Evolutionary conservation across 331 rosid genomes (phyloP), one percentile per base, ranked within the genome.

Genomic region (Rosa hybrid): DNA sequence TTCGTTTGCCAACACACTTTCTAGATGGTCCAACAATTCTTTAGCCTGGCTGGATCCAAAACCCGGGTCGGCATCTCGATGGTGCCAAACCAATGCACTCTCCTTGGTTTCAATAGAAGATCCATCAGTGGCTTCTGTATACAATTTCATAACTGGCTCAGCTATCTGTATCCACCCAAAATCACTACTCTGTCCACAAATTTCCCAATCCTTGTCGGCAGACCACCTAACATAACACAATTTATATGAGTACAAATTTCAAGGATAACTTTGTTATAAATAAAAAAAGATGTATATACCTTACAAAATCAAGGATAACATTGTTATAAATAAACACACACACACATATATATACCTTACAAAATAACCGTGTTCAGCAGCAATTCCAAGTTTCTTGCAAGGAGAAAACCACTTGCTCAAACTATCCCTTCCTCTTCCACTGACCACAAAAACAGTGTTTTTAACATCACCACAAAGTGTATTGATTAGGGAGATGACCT

Each of bases 61-160:
- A 81, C 72, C 88, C 9, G 86, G 86, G 68, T 87, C 90, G 3
- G 89, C 90, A 78, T 87, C 90, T 23, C 74, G 87, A 71, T 87
- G 87, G 78, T 87, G 90, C 90, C 90, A 81, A 23, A 87, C 90
- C 76, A 87, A 78, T 48, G 87, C 90, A 78, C 90, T 87, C 84
- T 87, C 90, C 78, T 87, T 87, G 42, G 78, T 78, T 83, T 87
- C 90, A 54, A 87, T 85, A 50, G 68, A 45, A 50, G 90, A 87
- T 21, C 90, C 90, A 42, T 87, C 90, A 2, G 90, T 87, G 80
- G 90, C 83, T 85, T 87, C 90, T 30, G 90, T 83, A 59, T 85
- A 87, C 42, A 80, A 81, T 78, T 87, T 80, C 90, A 85, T 83
- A 56, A 85, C 87, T 75, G 90, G 89, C 78, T 87, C 87, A 34